A percentile compares a stretch with the other conserved stretches of the same genome.
These are phyloP conservation scores for Saxispiralis lemnorum DNA, from an alignment of 495 filamentous ascomycete genomes.

Conservation along the genomic window DNA sequence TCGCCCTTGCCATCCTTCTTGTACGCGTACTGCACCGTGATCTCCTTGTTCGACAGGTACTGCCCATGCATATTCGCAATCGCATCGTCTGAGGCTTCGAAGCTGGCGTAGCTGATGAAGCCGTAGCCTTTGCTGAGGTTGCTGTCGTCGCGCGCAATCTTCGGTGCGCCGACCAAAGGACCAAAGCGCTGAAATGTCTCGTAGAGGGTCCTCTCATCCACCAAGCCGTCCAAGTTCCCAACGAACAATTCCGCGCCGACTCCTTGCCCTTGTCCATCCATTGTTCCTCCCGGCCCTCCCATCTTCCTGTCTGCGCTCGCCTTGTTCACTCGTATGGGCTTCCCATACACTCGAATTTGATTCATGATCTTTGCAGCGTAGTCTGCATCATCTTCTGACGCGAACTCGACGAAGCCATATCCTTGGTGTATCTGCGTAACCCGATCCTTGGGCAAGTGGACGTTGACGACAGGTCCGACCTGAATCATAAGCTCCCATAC, in stretches of 20 bases:
- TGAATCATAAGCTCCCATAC: constrained; percentile 98
- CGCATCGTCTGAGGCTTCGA: constrained; percentile 87
- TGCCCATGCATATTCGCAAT: constrained; percentile 89
- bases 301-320: constrained; percentile 66
- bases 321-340: constrained; percentile 95
- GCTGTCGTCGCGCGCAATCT: constrained; percentile 84
- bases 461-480: constrained; percentile 87
- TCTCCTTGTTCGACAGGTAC: constrained; percentile 89
- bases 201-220: constrained; percentile 90
- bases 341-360: constrained; percentile 78
- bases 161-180: constrained; percentile 62
- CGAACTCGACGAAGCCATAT: constrained; percentile 97
- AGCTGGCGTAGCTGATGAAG: constrained; percentile 84
- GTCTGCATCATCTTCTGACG: constrained; percentile 86
- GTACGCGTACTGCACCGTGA: constrained; percentile 93
- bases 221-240: constrained; percentile 86
- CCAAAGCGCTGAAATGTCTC: constrained; percentile 95
- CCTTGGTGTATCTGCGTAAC: constrained; percentile 93
- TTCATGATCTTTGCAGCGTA: constrained; percentile 97
- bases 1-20: constrained; percentile 99
- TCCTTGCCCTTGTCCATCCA: constrained; percentile 39
- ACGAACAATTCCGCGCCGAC: constrained; percentile 95
- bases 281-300: constrained; percentile 41
- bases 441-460: constrained; percentile 92
- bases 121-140: constrained; percentile 91